These are phyloP conservation scores for Dalechampia spathulata DNA, from an alignment of 441 rosid species.

Conservation along the genomic window DNA sequence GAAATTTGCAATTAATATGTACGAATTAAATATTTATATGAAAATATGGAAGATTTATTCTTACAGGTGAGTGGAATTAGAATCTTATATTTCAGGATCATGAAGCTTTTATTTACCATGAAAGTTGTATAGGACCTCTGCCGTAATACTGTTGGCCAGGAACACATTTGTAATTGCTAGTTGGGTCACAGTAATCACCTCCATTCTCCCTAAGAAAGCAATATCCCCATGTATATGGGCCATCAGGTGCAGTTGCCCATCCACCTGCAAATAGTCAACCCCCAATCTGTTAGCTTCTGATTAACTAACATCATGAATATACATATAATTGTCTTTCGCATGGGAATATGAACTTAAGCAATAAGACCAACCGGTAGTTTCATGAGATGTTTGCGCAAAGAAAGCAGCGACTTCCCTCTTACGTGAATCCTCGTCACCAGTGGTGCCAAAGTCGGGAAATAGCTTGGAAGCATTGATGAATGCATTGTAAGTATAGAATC, in stretches of 20 bases:
- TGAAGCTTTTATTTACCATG: conserved; percentile 27
- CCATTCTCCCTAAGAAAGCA: conserved; percentile 34
- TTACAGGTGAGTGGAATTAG: background rate
- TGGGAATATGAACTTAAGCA: no score
- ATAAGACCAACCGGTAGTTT: conserved; percentile 37
- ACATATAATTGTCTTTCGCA: no score
- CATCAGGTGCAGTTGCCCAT: conserved; percentile 36
- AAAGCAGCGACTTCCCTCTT: conserved; percentile 59
- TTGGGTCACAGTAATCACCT: conserved; percentile 24
- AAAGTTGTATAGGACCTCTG: conserved; percentile 53
- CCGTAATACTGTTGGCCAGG: conserved; percentile 35
- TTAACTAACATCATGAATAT: no score
- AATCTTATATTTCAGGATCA: background rate
- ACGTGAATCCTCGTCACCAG: conserved; percentile 31
- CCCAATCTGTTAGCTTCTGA: no score
- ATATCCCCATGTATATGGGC: conserved; percentile 52
- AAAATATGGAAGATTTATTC: no score
- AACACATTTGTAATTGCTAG: conserved; percentile 28
- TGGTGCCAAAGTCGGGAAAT: conserved; percentile 39
- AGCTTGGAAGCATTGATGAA: conserved; percentile 42
- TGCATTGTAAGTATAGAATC: conserved; percentile 58
- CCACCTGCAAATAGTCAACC: conserved; percentile 19
- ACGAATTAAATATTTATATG: no score
- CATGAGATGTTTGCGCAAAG: conserved; percentile 60
- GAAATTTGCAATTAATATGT: background rate